Evolutionary conservation across 2,329 filamentous ascomycete species (phyloP).

Genomic region (Fusarium equiseti): DNA sequence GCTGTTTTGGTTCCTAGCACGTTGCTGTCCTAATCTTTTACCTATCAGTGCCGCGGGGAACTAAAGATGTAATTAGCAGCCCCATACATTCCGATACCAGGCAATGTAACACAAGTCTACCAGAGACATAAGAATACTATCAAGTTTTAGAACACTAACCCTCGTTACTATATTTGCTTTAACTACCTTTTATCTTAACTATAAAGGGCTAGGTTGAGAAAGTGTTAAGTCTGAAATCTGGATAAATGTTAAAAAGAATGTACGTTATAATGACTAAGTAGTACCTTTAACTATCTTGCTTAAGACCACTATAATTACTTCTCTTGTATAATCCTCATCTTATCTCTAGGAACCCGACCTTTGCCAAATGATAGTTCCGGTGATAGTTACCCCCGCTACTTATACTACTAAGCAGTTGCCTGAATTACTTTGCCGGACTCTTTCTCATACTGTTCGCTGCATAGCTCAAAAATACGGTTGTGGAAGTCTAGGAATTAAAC

Average conservation of each 20-base stretch:
- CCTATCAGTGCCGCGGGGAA: background rate
- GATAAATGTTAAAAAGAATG: background rate
- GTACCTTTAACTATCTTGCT: background rate
- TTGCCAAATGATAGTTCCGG: background rate
- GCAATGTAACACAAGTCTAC: background rate
- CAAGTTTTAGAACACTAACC: background rate
- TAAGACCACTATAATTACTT: background rate
- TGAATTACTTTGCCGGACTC: background rate
- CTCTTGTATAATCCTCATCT: background rate
- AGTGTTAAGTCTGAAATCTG: background rate
- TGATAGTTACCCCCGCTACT: background rate
- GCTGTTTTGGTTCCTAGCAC: background rate
- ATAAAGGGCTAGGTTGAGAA: too few relatives aligned
- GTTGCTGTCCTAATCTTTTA: too few relatives aligned
- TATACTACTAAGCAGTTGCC: constrained; percentile 1
- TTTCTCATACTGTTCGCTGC: constrained; percentile 19
- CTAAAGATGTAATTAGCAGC: background rate
- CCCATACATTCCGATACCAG: background rate
- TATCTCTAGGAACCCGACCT: background rate
- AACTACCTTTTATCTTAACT: background rate
- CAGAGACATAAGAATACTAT: background rate
- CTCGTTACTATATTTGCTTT: background rate
- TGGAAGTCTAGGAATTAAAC: constrained; percentile 27
- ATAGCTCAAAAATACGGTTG: constrained; percentile 28
- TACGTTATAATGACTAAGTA: background rate